Evolutionary conservation across 2,329 filamentous ascomycete species (phyloP).

Genomic region (Penicillium sp.): DNA sequence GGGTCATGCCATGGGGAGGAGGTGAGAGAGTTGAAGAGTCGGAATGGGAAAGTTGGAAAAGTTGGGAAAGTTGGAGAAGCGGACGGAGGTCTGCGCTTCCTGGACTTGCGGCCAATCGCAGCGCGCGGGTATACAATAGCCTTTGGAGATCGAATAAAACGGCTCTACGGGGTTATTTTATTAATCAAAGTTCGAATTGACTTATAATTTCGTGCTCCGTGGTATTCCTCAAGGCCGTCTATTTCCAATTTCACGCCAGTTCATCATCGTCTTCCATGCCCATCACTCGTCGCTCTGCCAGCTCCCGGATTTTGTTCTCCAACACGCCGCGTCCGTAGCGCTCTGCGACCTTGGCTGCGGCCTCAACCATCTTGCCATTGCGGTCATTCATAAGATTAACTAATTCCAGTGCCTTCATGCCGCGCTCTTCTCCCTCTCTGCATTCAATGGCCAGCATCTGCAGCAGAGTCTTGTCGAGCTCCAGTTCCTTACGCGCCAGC

Average conservation of each 20-base stretch:
- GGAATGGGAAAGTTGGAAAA: conserved; percentile 5
- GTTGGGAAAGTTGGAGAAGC: conserved; percentile 13
- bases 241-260: conserved; percentile 32
- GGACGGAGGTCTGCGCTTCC: conserved; percentile 7
- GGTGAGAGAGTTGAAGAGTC: conserved; percentile 3
- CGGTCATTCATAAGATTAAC: conserved; percentile 83
- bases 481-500: conserved; percentile 74
- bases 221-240: not conserved
- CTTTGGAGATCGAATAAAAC: too few species aligned
- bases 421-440: conserved; percentile 86
- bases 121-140: conserved; percentile 17
- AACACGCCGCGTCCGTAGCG: conserved; percentile 80
- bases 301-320: conserved; percentile 85
- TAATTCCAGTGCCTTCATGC: conserved; percentile 93
- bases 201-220: not conserved
- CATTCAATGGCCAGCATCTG: conserved; percentile 90
- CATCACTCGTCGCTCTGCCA: conserved; percentile 72
- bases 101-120: conserved; percentile 23
- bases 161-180: too few species aligned
- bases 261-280: conserved; percentile 62
- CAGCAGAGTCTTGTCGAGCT: conserved; percentile 86
- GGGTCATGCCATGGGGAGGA: conserved; percentile 21
- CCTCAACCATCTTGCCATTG: conserved; percentile 86
- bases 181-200: too few species aligned
- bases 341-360: conserved; percentile 85